These are phyloP conservation scores for Penicillium argentinense DNA, from an alignment of 495 filamentous ascomycete species.

Conservation along the genomic window DNA sequence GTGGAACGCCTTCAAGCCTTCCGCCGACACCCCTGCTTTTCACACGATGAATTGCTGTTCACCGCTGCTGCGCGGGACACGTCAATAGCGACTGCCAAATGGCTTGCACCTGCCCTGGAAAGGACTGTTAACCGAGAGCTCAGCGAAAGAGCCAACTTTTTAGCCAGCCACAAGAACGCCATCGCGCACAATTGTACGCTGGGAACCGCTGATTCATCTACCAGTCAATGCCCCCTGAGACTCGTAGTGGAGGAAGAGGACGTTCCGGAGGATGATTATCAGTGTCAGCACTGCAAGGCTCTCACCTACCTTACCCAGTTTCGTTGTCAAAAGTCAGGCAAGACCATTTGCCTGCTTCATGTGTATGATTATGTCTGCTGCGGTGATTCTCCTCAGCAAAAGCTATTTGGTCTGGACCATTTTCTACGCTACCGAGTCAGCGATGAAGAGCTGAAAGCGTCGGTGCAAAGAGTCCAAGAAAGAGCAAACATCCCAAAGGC, in stretches of 20 bases:
- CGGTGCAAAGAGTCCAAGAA: constrained; percentile 77
- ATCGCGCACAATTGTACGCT: constrained; percentile 49
- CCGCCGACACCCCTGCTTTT: constrained; percentile 91
- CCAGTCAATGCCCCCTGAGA: constrained; percentile 41
- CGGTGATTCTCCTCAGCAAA: constrained; percentile 58
- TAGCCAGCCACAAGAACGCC: constrained; percentile 60
- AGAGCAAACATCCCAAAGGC: constrained; percentile 81
- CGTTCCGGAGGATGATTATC: constrained; percentile 83
- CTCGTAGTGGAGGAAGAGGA: constrained; percentile 65
- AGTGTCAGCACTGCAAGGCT: constrained; percentile 88
- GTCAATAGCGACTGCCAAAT: constrained; percentile 91
- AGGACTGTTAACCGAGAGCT: constrained; percentile 74
- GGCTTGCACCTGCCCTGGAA: constrained; percentile 84
- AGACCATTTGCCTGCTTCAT: constrained; percentile 76
- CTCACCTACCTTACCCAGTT: constrained; percentile 92
- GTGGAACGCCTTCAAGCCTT: constrained; percentile 86
- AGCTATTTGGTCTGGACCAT: constrained; percentile 62
- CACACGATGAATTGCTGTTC: constrained; percentile 93
- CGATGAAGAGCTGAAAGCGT: constrained; percentile 63
- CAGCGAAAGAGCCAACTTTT: constrained; percentile 63
- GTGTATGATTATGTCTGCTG: constrained; percentile 80
- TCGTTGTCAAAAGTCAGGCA: constrained; percentile 73
- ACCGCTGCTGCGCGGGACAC: constrained; percentile 78
- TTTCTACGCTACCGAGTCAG: constrained; percentile 72
- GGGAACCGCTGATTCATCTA: constrained; percentile 24